Evolutionary conservation across 2,329 filamentous ascomycete species (phyloP).

Genomic region (Thelonectria rubi): DNA sequence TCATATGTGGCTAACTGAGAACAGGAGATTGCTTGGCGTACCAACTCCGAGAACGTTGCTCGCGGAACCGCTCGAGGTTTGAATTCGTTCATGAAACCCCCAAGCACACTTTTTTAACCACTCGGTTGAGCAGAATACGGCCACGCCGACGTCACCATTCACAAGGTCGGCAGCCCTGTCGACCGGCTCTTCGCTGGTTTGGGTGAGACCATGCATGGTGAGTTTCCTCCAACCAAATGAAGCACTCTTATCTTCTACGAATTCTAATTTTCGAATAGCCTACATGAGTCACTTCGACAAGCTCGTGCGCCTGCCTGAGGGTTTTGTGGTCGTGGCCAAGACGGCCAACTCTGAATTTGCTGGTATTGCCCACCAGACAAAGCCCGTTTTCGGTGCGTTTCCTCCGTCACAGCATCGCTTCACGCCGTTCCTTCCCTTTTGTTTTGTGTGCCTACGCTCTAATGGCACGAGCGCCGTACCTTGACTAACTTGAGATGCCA

Average conservation of each 20-base stretch:
- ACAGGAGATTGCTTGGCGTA: constrained; percentile 72
- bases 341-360: constrained; percentile 82
- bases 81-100: constrained; percentile 21
- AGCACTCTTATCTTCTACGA: constrained; percentile 8
- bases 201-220: constrained; percentile 69
- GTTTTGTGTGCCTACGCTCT: too few species aligned
- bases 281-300: constrained; percentile 95
- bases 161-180: constrained; percentile 68
- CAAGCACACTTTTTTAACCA: constrained; percentile 6
- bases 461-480: too few species aligned
- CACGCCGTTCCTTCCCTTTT: too few species aligned
- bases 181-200: constrained; percentile 83
- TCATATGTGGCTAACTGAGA: neutral
- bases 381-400: constrained; percentile 71
- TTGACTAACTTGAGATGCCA: neutral
- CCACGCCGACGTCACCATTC: constrained; percentile 67
- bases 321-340: constrained; percentile 77
- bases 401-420: neutral
- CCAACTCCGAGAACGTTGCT: constrained; percentile 68
- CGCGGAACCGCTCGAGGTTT: constrained; percentile 52
- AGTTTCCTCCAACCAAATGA: constrained; percentile 2
- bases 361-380: constrained; percentile 75
- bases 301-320: constrained; percentile 75
- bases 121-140: constrained; percentile 66
- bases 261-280: constrained; percentile 47